A percentile compares a stretch with the other conserved stretches of the same genome.
Evolutionary conservation across 2,329 filamentous ascomycete species (phyloP).

Genomic region (Neospermospora avenae): DNA sequence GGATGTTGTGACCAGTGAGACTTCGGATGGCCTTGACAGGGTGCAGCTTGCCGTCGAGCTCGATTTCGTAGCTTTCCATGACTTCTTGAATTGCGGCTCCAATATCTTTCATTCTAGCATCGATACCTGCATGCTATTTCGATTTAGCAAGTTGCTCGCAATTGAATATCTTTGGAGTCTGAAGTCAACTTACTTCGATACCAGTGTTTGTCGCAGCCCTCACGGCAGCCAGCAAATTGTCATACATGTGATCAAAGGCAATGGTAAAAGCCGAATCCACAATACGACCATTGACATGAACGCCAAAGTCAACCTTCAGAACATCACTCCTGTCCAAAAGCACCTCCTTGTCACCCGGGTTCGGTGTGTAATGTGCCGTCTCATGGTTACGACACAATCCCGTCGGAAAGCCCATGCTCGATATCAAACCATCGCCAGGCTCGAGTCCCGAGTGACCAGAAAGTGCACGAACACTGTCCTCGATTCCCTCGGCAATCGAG

Average conservation of each 20-base stretch:
- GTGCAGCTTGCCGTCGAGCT: slow-evolving; percentile 46
- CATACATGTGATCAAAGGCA: slow-evolving; percentile 70
- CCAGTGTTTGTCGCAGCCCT: slow-evolving; percentile 69
- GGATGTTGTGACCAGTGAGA: slow-evolving; percentile 52
- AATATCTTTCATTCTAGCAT: slow-evolving; percentile 51
- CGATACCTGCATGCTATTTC: slow-evolving; percentile 46
- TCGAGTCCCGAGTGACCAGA: slow-evolving; percentile 49
- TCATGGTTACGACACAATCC: slow-evolving; percentile 51
- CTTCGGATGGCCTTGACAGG: slow-evolving; percentile 52
- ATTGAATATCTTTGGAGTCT: too few relatives aligned
- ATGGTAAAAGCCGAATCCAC: slow-evolving; percentile 81
- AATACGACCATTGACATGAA: slow-evolving; percentile 76
- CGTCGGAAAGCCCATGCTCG: slow-evolving; percentile 54
- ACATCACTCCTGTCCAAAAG: slow-evolving; percentile 71
- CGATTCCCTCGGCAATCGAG: slow-evolving; percentile 50
- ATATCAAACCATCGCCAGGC: slow-evolving; percentile 47
- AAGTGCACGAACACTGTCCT: slow-evolving; percentile 50
- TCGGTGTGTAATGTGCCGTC: slow-evolving; percentile 55
- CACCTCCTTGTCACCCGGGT: slow-evolving; percentile 62
- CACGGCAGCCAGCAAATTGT: slow-evolving; percentile 70
- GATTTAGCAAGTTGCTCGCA: slow-evolving; percentile 2
- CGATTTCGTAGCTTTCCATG: slow-evolving; percentile 59
- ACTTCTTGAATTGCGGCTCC: slow-evolving; percentile 54
- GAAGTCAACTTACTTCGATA: slow-evolving; percentile 24
- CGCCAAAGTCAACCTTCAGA: slow-evolving; percentile 79